phyloP scores from a whole-genome alignment of 768 basidiomycete species.

The Suillus decipiens region DNA sequence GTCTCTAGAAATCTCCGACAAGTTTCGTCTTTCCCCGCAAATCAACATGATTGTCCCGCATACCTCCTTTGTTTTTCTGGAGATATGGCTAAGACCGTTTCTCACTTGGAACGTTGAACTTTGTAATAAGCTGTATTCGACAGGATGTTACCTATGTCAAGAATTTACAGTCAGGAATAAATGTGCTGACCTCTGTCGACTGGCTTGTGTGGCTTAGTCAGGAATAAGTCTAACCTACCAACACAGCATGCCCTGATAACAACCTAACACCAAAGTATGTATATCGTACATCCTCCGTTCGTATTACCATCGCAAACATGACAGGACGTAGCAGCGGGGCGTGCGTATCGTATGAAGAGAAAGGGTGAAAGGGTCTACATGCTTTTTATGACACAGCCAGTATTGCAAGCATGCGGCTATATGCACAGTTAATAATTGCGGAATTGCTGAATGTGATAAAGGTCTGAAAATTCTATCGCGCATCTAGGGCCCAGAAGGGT shows the following conservation, averaged over 20 bases:
- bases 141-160: too few relatives aligned
- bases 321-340: conserved; percentile 15
- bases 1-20: too few relatives aligned
- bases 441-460: background rate
- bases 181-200: too few relatives aligned
- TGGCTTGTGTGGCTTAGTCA: too few relatives aligned
- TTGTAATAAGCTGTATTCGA: too few relatives aligned
- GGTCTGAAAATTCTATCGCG: conserved; percentile 1
- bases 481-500: background rate
- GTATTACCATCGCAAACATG: conserved; percentile 14
- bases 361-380: background rate
- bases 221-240: too few relatives aligned
- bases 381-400: conserved; percentile 4
- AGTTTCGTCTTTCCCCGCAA: too few relatives aligned
- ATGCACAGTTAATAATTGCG: conserved; percentile 9
- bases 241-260: background rate
- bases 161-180: too few relatives aligned
- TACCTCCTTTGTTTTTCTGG: too few relatives aligned
- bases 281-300: background rate
- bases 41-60: too few relatives aligned
- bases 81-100: too few relatives aligned
- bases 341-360: conserved; percentile 17
- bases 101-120: too few relatives aligned
- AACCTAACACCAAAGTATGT: background rate
- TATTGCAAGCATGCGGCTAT: conserved; percentile 13